Conservation (phyloP, 2,329 filamentous ascomycete genomes). For the Coleophoma eucalyptorum region DNA sequence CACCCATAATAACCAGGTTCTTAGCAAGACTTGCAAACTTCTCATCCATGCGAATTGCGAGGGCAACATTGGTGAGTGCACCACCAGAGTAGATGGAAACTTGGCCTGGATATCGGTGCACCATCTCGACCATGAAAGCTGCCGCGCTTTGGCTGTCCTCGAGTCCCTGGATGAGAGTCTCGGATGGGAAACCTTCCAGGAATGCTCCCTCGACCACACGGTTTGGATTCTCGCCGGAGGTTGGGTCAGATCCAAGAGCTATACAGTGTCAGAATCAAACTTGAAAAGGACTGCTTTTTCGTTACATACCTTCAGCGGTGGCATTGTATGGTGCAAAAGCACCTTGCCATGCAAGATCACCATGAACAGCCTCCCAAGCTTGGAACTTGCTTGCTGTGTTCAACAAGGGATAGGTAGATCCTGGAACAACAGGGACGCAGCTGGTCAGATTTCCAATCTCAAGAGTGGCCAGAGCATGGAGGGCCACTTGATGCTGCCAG, state of each 20-base stretch:
- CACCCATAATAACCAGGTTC: conserved; percentile 46
- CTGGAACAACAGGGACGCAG: conserved; percentile 44
- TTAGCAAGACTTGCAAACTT: conserved; percentile 41
- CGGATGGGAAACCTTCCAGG: conserved; percentile 41
- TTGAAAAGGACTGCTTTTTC: no score
- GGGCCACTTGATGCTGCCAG: conserved; percentile 40
- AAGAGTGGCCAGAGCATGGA: conserved; percentile 42
- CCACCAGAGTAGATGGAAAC: conserved; percentile 42
- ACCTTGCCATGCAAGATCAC: conserved; percentile 40
- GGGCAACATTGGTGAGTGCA: conserved; percentile 43
- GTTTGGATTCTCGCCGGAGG: conserved; percentile 35
- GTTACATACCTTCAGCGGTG: conserved; percentile 28
- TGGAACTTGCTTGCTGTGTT: conserved; percentile 39
- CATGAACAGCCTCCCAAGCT: conserved; percentile 40
- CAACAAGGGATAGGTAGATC: conserved; percentile 41
- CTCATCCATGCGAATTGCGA: conserved; percentile 41
- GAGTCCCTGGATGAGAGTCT: conserved; percentile 25
- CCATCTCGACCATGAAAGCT: conserved; percentile 42
- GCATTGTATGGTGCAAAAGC: conserved; percentile 38
- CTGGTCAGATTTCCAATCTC: conserved; percentile 39
- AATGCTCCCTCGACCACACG: conserved; percentile 37
- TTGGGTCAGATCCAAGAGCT: conserved; percentile 37
- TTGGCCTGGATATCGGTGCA: conserved; percentile 44
- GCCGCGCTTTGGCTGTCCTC: conserved; percentile 32
- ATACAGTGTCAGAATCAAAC: no score